phyloP scores from a whole-genome alignment of 768 basidiomycete species.

The Suillus alpinus region DNA sequence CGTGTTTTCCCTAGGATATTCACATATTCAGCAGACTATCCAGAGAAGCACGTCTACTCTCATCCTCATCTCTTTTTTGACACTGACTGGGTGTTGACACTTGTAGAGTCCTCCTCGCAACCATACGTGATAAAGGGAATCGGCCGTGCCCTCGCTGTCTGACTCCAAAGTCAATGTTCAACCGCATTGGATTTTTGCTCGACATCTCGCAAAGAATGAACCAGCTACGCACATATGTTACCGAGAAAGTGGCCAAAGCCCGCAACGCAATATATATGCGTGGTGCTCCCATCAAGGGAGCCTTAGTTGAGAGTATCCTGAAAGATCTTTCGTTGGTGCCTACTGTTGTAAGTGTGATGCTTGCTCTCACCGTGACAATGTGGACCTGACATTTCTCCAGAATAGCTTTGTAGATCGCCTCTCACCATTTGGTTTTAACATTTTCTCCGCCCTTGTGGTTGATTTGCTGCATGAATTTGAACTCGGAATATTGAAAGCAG shows the following conservation, averaged over 20 bases:
- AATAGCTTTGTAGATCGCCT: not conserved
- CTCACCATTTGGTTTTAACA: not conserved
- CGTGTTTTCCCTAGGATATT: not conserved
- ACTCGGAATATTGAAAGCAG: not conserved
- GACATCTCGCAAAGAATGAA: not conserved
- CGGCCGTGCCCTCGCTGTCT: not conserved
- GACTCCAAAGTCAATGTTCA: not conserved
- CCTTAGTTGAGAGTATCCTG: not conserved
- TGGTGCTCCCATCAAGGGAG: not conserved
- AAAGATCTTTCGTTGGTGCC: not conserved
- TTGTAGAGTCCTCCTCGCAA: not conserved
- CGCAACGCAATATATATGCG: not conserved
- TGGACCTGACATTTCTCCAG: too few species aligned
- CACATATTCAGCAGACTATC: not conserved
- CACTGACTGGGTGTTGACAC: too few species aligned
- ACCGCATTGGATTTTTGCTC: rapidly evolving
- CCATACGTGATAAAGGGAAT: not conserved
- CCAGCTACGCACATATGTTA: not conserved
- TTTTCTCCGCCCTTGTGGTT: not conserved
- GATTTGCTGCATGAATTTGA: not conserved
- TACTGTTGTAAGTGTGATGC: not conserved
- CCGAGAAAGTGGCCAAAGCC: not conserved
- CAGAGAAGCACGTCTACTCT: too few species aligned
- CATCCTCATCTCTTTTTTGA: too few species aligned
- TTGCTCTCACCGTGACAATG: too few species aligned